Percentiles rank a stretch among this genome's conserved stretches.
These are phyloP conservation scores for Puccinia triticina DNA, from an alignment of 1,284 basidiomycete species.

Conservation along the genomic window DNA sequence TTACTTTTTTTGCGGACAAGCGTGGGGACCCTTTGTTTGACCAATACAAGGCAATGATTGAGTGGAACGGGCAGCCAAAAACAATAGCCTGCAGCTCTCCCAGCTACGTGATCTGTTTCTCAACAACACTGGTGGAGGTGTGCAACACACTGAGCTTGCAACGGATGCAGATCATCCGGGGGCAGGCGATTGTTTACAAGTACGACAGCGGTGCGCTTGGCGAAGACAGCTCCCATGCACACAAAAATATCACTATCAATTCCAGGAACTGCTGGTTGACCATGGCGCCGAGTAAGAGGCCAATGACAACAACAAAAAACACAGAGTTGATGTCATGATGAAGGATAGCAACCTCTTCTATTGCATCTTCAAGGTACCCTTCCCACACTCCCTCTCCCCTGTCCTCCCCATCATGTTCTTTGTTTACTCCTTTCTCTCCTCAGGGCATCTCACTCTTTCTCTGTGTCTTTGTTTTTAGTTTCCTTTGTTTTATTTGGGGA, in stretches of 20 bases:
- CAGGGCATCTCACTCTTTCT: no score
- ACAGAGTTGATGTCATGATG: constrained; percentile 28
- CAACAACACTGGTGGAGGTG: constrained; percentile 89
- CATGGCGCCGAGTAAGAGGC: neutral
- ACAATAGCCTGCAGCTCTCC: constrained; percentile 82
- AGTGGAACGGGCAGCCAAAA: constrained; percentile 92
- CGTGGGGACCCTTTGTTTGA: constrained; percentile 71
- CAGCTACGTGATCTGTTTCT: constrained; percentile 87
- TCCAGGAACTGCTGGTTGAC: no score
- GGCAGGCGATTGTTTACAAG: constrained; percentile 77
- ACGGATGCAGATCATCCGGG: constrained; percentile 83
- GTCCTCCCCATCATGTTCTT: neutral
- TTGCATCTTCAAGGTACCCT: constrained; percentile 29
- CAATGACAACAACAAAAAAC: neutral
- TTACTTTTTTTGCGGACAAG: constrained; percentile 85
- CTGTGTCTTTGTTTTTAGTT: no score
- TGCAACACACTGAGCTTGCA: constrained; percentile 81
- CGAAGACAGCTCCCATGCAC: constrained; percentile 23
- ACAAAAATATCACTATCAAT: neutral
- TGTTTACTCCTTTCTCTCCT: no score
- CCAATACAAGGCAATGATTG: constrained; percentile 69
- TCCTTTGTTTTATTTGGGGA: no score
- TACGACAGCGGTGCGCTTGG: constrained; percentile 59
- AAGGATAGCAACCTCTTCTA: constrained; percentile 27
- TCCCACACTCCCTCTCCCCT: neutral